phyloP scores from a whole-genome alignment of 1,284 basidiomycete species.

The Cryptococcus sp. region DNA sequence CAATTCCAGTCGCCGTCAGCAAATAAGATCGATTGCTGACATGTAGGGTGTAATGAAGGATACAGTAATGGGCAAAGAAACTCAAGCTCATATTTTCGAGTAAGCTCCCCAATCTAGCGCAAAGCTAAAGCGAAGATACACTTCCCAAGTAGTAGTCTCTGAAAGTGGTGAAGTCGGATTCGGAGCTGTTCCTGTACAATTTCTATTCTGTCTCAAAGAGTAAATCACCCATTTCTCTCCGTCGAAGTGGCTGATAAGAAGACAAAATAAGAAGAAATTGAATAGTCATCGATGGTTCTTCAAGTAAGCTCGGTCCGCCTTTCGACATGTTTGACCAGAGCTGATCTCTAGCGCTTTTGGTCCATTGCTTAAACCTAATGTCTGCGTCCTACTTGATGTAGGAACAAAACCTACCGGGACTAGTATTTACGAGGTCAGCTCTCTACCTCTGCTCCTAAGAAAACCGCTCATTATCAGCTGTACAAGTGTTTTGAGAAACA shows the following conservation, averaged over 20 bases:
- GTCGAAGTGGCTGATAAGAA: slow-evolving; percentile 37
- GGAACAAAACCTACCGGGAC: slow-evolving; percentile 91
- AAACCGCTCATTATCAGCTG: slow-evolving; percentile 10
- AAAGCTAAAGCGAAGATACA: slow-evolving; percentile 54
- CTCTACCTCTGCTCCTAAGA: not conserved
- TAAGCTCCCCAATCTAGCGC: slow-evolving; percentile 40
- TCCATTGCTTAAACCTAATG: slow-evolving; percentile 75
- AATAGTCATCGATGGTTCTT: slow-evolving; percentile 96
- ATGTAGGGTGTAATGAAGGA: slow-evolving; percentile 87
- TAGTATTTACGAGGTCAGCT: slow-evolving; percentile 73
- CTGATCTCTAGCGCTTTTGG: slow-evolving; percentile 68
- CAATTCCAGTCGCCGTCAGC: no score
- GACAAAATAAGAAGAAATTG: slow-evolving; percentile 88
- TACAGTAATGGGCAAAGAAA: slow-evolving; percentile 84
- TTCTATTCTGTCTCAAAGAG: slow-evolving; percentile 86
- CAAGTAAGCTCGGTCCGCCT: slow-evolving; percentile 60
- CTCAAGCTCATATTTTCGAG: slow-evolving; percentile 92
- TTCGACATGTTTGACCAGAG: no score
- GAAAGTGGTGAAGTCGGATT: slow-evolving; percentile 80
- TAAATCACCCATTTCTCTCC: not conserved
- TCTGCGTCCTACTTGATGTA: slow-evolving; percentile 82
- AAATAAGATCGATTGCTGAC: slow-evolving; percentile 40
- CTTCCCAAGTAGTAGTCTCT: slow-evolving; percentile 66
- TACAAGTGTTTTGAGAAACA: slow-evolving; percentile 77
- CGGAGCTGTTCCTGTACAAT: slow-evolving; percentile 79